phyloP scores from a whole-genome alignment of 2,329 filamentous ascomycete species.

The Aspergillus hortae region DNA sequence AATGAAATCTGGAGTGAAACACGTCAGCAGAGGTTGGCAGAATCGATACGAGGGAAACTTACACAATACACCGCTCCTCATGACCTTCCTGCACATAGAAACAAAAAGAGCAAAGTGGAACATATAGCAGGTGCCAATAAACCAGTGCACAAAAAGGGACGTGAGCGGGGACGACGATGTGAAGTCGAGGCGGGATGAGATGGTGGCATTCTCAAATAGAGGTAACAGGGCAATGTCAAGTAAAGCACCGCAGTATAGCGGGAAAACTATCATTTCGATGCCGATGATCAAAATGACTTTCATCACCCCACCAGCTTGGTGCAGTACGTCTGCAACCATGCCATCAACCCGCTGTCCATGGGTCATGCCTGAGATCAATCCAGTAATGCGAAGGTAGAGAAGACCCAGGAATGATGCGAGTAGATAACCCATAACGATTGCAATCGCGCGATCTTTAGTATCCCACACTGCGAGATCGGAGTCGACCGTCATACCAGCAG shows the following conservation, averaged over 20 bases:
- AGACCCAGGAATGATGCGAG: conserved; percentile 71
- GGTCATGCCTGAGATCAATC: conserved; percentile 60
- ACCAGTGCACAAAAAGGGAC: conserved; percentile 97
- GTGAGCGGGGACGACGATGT: conserved; percentile 76
- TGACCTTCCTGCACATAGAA: conserved; percentile 97
- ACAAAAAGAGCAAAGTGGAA: conserved; percentile 99
- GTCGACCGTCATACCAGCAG: conserved; percentile 41
- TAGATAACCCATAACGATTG: conserved; percentile 76
- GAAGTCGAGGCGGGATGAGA: conserved; percentile 74
- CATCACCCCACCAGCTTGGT: conserved; percentile 93
- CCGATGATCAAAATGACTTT: conserved; percentile 98
- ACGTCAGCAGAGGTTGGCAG: conserved; percentile 3
- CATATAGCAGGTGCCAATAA: conserved; percentile 98
- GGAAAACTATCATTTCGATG: conserved; percentile 98
- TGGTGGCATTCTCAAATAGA: conserved; percentile 76
- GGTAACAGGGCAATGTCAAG: conserved; percentile 86
- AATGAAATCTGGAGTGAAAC: conserved; percentile 69
- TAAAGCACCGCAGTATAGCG: conserved; percentile 88
- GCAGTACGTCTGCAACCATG: conserved; percentile 70
- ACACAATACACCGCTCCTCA: conserved; percentile 91
- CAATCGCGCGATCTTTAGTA: conserved; percentile 64
- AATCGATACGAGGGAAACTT: conserved; percentile 42
- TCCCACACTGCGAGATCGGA: conserved; percentile 65
- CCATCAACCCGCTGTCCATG: conserved; percentile 63
- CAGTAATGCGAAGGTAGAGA: conserved; percentile 72